phyloP scores from a whole-genome alignment of 2,329 filamentous ascomycete genomes.

The Macrophomina phaseolina region DNA sequence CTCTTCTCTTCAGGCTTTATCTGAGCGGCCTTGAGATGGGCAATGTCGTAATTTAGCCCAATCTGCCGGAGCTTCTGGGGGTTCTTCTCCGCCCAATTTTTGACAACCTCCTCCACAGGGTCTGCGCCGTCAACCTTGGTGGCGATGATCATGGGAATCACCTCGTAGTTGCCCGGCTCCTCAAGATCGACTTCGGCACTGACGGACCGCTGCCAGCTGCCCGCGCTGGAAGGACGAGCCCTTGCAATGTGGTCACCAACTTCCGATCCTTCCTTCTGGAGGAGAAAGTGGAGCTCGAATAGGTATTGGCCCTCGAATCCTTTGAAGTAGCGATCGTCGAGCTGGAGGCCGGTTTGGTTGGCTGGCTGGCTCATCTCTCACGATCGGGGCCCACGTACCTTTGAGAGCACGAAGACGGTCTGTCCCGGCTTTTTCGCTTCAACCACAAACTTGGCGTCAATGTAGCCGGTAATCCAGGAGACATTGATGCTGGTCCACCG shows the following conservation, averaged over 20 bases:
- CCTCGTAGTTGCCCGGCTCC: conserved; percentile 70
- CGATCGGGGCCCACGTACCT: too few species aligned
- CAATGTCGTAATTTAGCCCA: conserved; percentile 71
- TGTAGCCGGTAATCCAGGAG: conserved; percentile 66
- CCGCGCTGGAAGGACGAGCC: conserved; percentile 32
- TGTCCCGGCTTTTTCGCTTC: conserved; percentile 58
- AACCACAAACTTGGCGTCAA: conserved; percentile 65
- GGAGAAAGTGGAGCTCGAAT: conserved; percentile 64
- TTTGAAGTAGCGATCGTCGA: conserved; percentile 66
- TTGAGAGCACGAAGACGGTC: conserved; percentile 62
- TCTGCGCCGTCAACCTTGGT: too few species aligned
- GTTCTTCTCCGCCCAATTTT: conserved; percentile 46
- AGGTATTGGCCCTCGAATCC: conserved; percentile 57
- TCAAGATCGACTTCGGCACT: conserved; percentile 77
- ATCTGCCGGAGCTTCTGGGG: conserved; percentile 63
- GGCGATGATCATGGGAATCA: conserved; percentile 71
- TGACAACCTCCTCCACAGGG: too few species aligned
- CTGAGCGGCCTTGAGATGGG: conserved; percentile 67
- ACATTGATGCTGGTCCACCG: conserved; percentile 66
- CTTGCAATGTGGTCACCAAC: conserved; percentile 64
- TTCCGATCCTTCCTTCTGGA: conserved; percentile 61
- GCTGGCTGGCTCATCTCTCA: too few species aligned
- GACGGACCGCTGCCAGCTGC: conserved; percentile 62
- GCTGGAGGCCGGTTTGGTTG: conserved; percentile 43
- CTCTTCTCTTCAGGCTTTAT: conserved; percentile 55